Percentiles rank a stretch among this genome's conserved stretches.
Conservation (phyloP, 1,284 basidiomycete species). For the Ceratobasidium sp. region DNA sequence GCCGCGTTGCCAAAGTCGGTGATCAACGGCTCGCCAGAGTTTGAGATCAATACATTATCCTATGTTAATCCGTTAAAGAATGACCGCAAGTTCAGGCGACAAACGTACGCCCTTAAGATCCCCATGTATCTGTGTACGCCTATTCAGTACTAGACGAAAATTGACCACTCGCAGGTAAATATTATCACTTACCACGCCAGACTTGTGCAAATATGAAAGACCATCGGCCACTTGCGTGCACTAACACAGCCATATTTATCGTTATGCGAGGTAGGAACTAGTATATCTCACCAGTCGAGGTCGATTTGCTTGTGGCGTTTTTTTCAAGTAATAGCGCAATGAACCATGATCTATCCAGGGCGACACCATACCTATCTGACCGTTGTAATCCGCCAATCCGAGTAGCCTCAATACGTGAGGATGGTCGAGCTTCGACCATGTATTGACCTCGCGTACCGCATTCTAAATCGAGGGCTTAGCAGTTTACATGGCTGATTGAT, state of each 20-base stretch:
- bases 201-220: slow-evolving; percentile 17
- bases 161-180: not conserved
- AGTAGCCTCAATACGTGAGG: slow-evolving; percentile 13
- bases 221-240: slow-evolving; percentile 12
- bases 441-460: slow-evolving; percentile 24
- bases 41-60: not conserved
- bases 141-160: not conserved
- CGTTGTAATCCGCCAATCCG: slow-evolving; percentile 7
- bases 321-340: not conserved
- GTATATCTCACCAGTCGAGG: slow-evolving; percentile 2
- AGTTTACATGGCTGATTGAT: no score
- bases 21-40: not conserved
- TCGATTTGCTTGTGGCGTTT: not conserved
- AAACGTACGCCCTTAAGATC: slow-evolving; percentile 34
- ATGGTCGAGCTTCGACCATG: slow-evolving; percentile 24
- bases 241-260: not conserved
- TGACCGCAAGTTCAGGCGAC: not conserved
- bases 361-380: slow-evolving; percentile 26
- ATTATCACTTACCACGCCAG: slow-evolving; percentile 14
- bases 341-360: slow-evolving; percentile 5
- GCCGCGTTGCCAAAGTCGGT: slow-evolving; percentile 35
- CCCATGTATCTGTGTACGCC: slow-evolving; percentile 10
- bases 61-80: not conserved
- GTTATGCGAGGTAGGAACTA: not conserved
- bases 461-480: not conserved